These are phyloP conservation scores for Drechslerella coelobrocha DNA, from an alignment of 2,329 filamentous ascomycete species.

Conservation along the genomic window DNA sequence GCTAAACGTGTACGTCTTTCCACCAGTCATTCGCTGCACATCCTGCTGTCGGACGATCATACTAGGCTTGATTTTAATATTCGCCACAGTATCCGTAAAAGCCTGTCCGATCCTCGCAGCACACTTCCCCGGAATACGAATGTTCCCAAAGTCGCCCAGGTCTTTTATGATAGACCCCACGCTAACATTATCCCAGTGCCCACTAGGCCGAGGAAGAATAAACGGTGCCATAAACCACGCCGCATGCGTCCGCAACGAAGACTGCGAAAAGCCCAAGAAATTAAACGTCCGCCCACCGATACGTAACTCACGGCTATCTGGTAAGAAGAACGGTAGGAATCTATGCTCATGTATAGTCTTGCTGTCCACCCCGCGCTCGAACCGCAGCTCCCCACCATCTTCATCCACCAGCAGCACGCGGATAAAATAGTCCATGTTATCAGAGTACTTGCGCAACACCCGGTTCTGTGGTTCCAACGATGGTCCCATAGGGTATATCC, in stretches of 20 bases:
- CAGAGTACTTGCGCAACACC: constrained; percentile 70
- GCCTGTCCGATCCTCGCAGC: constrained; percentile 70
- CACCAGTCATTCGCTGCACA: constrained; percentile 61
- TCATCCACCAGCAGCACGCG: constrained; percentile 78
- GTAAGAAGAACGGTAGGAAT: constrained; percentile 67
- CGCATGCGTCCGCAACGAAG: constrained; percentile 74
- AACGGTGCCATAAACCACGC: constrained; percentile 71
- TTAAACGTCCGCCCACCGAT: constrained; percentile 69
- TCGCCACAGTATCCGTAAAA: constrained; percentile 75
- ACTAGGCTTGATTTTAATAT: constrained; percentile 57
- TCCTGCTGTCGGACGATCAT: constrained; percentile 60
- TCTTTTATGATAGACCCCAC: constrained; percentile 59
- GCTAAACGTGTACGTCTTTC: constrained; percentile 69
- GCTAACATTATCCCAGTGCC: not conserved
- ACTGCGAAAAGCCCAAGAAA: constrained; percentile 81
- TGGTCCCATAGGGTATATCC: constrained; percentile 67
- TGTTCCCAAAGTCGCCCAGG: constrained; percentile 64
- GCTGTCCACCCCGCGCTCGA: constrained; percentile 62
- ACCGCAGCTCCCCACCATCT: constrained; percentile 69
- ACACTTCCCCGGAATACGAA: constrained; percentile 65
- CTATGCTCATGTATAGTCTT: constrained; percentile 60
- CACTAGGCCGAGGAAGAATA: constrained; percentile 51
- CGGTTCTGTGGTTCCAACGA: constrained; percentile 73
- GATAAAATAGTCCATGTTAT: constrained; percentile 69
- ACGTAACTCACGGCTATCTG: constrained; percentile 62